A percentile compares a stretch with the other conserved stretches of the same genome.
phyloP scores from a whole-genome alignment of 2,329 filamentous ascomycete species.

The Fusarium luffae region DNA sequence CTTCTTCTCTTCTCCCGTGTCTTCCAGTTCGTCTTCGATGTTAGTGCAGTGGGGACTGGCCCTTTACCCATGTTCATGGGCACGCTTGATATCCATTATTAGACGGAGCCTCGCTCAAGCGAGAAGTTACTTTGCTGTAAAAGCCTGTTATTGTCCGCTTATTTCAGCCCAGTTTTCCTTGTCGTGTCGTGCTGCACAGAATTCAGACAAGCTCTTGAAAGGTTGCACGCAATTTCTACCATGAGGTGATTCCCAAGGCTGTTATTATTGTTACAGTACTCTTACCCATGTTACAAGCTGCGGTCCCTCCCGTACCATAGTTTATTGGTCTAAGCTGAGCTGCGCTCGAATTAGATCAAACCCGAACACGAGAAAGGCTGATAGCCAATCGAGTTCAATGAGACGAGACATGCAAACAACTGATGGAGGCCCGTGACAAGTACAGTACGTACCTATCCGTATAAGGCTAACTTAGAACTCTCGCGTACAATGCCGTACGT shows the following conservation, averaged over 20 bases:
- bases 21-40: constrained; percentile 21
- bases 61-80: constrained; percentile 4
- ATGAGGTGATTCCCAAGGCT: background rate
- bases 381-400: constrained; percentile 35
- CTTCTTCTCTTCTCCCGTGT: constrained; percentile 31
- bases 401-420: constrained; percentile 27
- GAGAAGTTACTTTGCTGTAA: background rate
- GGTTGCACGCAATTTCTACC: background rate
- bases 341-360: constrained; percentile 13
- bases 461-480: constrained; percentile 1
- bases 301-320: constrained; percentile 28
- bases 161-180: constrained; percentile 3
- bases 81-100: constrained; percentile 15
- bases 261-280: background rate
- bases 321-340: constrained; percentile 24
- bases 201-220: background rate
- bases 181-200: background rate
- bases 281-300: constrained; percentile 15
- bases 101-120: constrained; percentile 10
- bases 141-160: background rate
- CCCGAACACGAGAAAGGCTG: constrained; percentile 36
- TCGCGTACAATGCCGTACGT: background rate
- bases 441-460: background rate
- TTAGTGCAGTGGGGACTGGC: constrained; percentile 31
- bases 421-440: constrained; percentile 26